Percentiles rank a stretch among this genome's conserved stretches.
Evolutionary conservation across 257 asterid species (phyloP).

Genomic region (Lithospermum erythrorhizon): DNA sequence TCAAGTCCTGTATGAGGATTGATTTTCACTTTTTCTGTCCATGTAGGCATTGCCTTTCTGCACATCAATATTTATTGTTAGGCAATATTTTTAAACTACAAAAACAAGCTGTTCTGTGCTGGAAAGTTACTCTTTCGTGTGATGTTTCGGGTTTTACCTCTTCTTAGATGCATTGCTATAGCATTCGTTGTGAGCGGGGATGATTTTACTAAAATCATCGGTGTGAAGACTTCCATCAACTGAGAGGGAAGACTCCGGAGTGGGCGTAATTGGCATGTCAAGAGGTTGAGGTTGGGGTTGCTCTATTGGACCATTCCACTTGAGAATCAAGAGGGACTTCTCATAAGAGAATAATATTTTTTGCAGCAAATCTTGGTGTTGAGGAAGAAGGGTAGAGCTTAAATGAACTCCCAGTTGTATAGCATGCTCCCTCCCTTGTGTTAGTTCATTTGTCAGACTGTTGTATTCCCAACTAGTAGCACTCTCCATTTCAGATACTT

Average conservation of each 20-base stretch:
- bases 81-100: background rate
- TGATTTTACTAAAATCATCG: conserved; percentile 29
- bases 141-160: conserved; percentile 30
- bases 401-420: conserved; percentile 50
- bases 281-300: conserved; percentile 19
- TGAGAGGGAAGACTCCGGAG: conserved; percentile 36
- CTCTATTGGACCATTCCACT: conserved; percentile 30
- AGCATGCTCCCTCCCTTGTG: conserved; percentile 69
- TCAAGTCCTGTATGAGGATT: conserved; percentile 49
- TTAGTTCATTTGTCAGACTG: conserved; percentile 46
- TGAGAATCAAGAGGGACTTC: conserved; percentile 58
- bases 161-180: conserved; percentile 35
- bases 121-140: background rate
- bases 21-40: conserved; percentile 62
- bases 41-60: conserved; percentile 65
- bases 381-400: conserved; percentile 26
- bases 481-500: conserved; percentile 33
- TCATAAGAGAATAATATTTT: conserved; percentile 62
- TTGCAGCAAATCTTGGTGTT: conserved; percentile 47
- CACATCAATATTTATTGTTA: background rate
- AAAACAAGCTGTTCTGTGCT: background rate
- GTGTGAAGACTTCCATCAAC: conserved; percentile 48
- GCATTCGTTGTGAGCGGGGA: conserved; percentile 24
- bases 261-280: conserved; percentile 16
- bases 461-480: conserved; percentile 31